A percentile compares a stretch with the other conserved stretches of the same genome.
phyloP scores from a whole-genome alignment of 1,284 basidiomycete species.

The Malassezia equina region DNA sequence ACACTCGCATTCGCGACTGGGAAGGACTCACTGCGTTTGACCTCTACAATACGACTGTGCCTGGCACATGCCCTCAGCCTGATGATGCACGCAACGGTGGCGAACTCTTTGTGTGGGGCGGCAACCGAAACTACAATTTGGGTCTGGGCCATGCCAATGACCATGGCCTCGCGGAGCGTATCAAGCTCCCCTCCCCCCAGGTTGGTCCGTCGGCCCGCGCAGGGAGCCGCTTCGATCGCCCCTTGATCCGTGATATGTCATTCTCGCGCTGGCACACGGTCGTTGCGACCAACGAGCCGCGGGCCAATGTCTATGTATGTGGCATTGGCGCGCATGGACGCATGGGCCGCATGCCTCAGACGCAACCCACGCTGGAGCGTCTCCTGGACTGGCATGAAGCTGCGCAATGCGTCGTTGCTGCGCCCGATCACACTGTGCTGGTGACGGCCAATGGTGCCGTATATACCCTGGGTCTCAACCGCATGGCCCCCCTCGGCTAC shows the following conservation, averaged over 20 bases:
- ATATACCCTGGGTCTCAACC: slow-evolving; percentile 77
- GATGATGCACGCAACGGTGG: slow-evolving; percentile 10
- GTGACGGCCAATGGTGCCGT: slow-evolving; percentile 72
- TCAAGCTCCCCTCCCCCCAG: slow-evolving; percentile 52
- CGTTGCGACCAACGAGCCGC: slow-evolving; percentile 33
- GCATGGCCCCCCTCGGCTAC: slow-evolving; percentile 67
- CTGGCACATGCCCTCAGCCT: slow-evolving; percentile 31
- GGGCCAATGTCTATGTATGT: slow-evolving; percentile 42
- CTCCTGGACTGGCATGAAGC: slow-evolving; percentile 56
- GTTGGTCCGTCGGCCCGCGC: slow-evolving; percentile 4
- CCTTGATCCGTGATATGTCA: slow-evolving; percentile 32
- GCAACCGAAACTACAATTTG: slow-evolving; percentile 60
- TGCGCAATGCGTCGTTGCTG: slow-evolving; percentile 60
- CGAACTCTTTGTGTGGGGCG: slow-evolving; percentile 81
- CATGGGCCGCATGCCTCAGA: slow-evolving; percentile 66
- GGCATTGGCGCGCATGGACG: slow-evolving; percentile 37
- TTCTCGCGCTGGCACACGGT: slow-evolving; percentile 42
- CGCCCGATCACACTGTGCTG: slow-evolving; percentile 85
- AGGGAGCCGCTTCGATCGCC: slow-evolving; percentile 33
- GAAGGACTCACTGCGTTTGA: slow-evolving; percentile 91
- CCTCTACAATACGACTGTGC: slow-evolving; percentile 61
- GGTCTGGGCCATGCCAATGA: slow-evolving; percentile 74
- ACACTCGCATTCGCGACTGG: slow-evolving; percentile 65
- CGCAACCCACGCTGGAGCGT: slow-evolving; percentile 63
- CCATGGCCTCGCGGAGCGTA: slow-evolving; percentile 67